Evolutionary conservation across 805 yeast species (phyloP).

Genomic region (Metschnikowia aberdeeniae): DNA sequence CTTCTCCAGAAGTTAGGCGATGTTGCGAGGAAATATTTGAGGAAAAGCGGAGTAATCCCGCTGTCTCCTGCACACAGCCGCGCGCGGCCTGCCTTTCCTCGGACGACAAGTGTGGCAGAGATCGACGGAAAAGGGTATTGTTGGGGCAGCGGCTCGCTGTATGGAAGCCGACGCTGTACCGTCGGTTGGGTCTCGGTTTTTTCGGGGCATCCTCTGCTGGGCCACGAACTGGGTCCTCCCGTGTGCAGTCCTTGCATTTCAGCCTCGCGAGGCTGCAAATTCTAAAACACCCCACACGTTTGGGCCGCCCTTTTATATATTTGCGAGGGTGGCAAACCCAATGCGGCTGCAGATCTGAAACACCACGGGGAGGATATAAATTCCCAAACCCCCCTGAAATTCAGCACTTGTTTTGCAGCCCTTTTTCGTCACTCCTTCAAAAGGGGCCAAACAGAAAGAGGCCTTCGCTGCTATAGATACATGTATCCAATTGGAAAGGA

Average conservation of each 20-base stretch:
- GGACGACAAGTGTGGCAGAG: neutral
- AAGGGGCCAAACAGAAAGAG: too few relatives aligned
- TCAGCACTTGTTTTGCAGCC: too few relatives aligned
- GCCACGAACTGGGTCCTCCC: too few relatives aligned
- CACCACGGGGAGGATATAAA: neutral
- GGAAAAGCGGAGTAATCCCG: conserved; percentile 19
- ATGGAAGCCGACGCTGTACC: too few relatives aligned
- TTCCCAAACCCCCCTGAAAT: neutral
- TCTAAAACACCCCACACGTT: neutral
- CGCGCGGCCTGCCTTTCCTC: conserved; percentile 1
- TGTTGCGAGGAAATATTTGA: conserved; percentile 15
- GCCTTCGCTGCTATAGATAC: neutral
- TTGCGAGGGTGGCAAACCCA: conserved; percentile 1
- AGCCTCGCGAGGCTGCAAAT: conserved; percentile 1
- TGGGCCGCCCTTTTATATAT: too few relatives aligned
- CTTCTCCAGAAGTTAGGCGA: conserved; percentile 17
- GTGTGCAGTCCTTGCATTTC: neutral
- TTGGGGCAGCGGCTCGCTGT: too few relatives aligned
- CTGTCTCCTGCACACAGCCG: conserved; percentile 7
- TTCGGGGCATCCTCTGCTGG: too few relatives aligned
- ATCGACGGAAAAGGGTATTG: neutral
- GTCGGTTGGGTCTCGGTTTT: too few relatives aligned
- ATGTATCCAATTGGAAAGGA: neutral
- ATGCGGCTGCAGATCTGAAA: conserved; percentile 3
- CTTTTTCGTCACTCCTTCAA: too few relatives aligned